These are phyloP conservation scores for Cicer arietinum DNA, from an alignment of 306 rosid species.

Conservation along the genomic window DNA sequence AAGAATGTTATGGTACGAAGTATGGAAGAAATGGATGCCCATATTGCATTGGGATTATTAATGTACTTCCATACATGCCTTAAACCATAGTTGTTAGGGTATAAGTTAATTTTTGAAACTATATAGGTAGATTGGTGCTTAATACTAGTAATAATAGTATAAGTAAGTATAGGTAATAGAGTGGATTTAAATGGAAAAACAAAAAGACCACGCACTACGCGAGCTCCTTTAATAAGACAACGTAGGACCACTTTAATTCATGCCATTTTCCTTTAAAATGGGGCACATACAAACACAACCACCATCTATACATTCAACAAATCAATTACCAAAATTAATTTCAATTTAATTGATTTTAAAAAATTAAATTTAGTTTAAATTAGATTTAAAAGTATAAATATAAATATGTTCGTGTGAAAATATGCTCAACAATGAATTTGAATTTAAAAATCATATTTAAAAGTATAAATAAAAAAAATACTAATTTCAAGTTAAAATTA, in stretches of 20 bases:
- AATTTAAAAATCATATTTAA: too few species aligned
- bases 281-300: too few species aligned
- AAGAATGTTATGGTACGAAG: slow-evolving; percentile 10
- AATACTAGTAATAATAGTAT: not conserved
- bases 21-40: not conserved
- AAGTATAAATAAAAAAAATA: too few species aligned
- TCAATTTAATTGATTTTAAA: too few species aligned
- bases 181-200: not conserved
- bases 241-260: not conserved
- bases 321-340: too few species aligned
- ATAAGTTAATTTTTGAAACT: not conserved
- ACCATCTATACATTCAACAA: too few species aligned
- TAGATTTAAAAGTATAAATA: too few species aligned
- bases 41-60: not conserved
- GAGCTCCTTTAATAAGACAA: not conserved
- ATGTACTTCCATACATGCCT: not conserved
- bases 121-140: not conserved
- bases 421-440: too few species aligned
- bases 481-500: too few species aligned
- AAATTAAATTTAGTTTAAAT: too few species aligned
- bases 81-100: slow-evolving; percentile 2
- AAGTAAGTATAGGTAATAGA: not conserved
- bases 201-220: too few species aligned
- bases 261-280: not conserved
- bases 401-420: too few species aligned